Percentiles rank a stretch among this genome's conserved stretches.
phyloP scores from a whole-genome alignment of 371 early-diverging fungal genomes.

The Mucor plumbeus region DNA sequence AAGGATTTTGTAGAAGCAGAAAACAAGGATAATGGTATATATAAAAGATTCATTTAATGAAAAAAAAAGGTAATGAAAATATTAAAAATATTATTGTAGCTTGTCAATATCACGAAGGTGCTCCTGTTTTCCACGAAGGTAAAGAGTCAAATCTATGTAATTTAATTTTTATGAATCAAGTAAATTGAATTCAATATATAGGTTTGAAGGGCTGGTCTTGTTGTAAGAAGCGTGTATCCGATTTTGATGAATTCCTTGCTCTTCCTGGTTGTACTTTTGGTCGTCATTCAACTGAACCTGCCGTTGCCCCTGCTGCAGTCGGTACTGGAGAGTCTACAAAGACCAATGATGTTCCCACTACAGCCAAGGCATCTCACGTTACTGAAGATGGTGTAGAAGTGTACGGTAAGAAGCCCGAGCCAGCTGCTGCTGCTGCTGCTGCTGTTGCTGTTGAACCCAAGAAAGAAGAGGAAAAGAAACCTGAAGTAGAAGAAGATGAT shows the following conservation, averaged over 20 bases:
- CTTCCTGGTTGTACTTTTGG: slow-evolving; percentile 81
- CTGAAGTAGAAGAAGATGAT: slow-evolving; percentile 68
- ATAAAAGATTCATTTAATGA: background rate
- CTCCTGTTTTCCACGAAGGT: slow-evolving; percentile 93
- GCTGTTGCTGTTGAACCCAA: slow-evolving; percentile 22
- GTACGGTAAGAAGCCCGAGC: slow-evolving; percentile 37
- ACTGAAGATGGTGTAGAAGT: slow-evolving; percentile 51
- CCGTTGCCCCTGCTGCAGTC: slow-evolving; percentile 31
- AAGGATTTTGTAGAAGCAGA: slow-evolving; percentile 72
- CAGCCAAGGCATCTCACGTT: slow-evolving; percentile 25
- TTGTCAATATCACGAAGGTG: slow-evolving; percentile 81
- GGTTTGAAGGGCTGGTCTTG: slow-evolving; percentile 94
- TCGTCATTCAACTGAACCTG: slow-evolving; percentile 64
- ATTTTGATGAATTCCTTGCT: slow-evolving; percentile 92
- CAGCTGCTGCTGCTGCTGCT: slow-evolving; percentile 21
- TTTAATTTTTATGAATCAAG: background rate
- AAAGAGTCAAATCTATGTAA: background rate
- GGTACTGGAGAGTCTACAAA: slow-evolving; percentile 13
- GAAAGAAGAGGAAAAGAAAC: slow-evolving; percentile 26
- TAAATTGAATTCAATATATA: slow-evolving; percentile 8
- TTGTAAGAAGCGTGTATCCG: slow-evolving; percentile 88
- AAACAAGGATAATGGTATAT: slow-evolving; percentile 68
- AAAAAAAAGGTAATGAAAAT: background rate
- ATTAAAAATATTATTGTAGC: slow-evolving; percentile 30
- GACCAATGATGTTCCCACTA: slow-evolving; percentile 13